phyloP scores from a whole-genome alignment of 441 rosid species.

The Euphorbia celastroides region DNA sequence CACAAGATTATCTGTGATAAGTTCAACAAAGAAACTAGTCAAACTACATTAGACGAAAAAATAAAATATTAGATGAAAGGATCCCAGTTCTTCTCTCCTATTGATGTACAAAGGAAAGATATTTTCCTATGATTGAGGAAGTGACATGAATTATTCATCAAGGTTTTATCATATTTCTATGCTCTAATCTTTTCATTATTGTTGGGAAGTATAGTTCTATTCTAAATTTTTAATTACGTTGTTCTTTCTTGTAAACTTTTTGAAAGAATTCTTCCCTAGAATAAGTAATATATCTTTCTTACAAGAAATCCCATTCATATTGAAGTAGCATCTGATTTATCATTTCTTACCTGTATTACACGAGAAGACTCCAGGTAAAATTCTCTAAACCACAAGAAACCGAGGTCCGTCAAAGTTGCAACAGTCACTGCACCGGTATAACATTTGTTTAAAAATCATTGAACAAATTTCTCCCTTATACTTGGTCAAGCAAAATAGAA shows the following conservation, averaged over 20 bases:
- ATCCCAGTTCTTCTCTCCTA: not conserved
- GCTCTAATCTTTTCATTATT: not conserved
- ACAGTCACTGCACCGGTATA: constrained; percentile 67
- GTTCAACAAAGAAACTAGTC: not conserved
- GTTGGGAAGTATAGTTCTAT: not conserved
- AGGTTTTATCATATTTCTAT: not conserved
- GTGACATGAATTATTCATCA: not conserved
- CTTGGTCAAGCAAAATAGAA: constrained; percentile 7
- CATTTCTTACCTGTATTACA: constrained; percentile 81
- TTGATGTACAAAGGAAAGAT: not conserved
- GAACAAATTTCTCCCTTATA: not conserved
- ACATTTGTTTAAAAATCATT: constrained; percentile 7
- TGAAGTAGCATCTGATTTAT: constrained; percentile 4
- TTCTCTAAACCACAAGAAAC: constrained; percentile 99
- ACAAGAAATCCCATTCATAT: not conserved
- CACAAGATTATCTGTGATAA: not conserved
- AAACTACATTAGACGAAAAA: not conserved
- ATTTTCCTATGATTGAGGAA: not conserved
- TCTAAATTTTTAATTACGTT: not conserved
- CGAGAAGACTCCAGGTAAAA: constrained; percentile 99
- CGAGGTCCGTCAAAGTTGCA: constrained; percentile 86
- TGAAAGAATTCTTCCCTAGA: not conserved
- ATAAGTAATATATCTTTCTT: not conserved
- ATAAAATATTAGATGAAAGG: not conserved
- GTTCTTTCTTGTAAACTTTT: not conserved